Conservation (phyloP, 306 rosid species). For the Alnus rubra region DNA sequence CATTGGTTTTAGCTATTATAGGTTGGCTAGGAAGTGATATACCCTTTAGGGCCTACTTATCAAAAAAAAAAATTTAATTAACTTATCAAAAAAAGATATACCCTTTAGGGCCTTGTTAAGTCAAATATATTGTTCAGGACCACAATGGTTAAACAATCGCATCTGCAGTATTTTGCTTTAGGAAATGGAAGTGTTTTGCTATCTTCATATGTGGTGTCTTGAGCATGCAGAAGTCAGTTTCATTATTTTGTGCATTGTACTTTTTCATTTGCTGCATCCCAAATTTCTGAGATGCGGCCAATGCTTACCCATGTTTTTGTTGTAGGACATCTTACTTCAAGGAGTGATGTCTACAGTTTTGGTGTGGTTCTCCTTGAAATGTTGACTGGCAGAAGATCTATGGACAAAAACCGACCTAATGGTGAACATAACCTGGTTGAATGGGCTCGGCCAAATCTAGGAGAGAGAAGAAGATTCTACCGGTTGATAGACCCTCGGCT, state of each 20-base stretch:
- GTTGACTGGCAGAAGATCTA: slow-evolving; percentile 92
- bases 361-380: slow-evolving; percentile 97
- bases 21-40: not conserved
- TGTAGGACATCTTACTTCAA: slow-evolving; percentile 95
- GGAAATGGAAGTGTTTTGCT: not conserved
- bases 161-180: not conserved
- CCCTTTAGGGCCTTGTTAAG: not conserved
- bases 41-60: not conserved
- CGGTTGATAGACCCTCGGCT: slow-evolving; percentile 87
- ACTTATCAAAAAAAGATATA: not conserved
- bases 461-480: slow-evolving; percentile 86
- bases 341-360: slow-evolving; percentile 93
- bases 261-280: slow-evolving; percentile 3
- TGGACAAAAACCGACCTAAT: slow-evolving; percentile 93
- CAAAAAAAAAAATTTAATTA: no score
- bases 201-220: not conserved
- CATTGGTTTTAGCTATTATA: not conserved
- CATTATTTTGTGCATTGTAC: not conserved
- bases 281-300: not conserved
- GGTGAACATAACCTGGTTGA: slow-evolving; percentile 97
- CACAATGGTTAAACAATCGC: not conserved
- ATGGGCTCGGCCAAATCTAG: slow-evolving; percentile 98
- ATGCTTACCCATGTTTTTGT: slow-evolving; percentile 12
- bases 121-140: not conserved
- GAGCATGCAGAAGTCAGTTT: not conserved